Evolutionary conservation across 2,329 filamentous ascomycete genomes (phyloP).

Genomic region (Colletotrichum higginsianum): DNA sequence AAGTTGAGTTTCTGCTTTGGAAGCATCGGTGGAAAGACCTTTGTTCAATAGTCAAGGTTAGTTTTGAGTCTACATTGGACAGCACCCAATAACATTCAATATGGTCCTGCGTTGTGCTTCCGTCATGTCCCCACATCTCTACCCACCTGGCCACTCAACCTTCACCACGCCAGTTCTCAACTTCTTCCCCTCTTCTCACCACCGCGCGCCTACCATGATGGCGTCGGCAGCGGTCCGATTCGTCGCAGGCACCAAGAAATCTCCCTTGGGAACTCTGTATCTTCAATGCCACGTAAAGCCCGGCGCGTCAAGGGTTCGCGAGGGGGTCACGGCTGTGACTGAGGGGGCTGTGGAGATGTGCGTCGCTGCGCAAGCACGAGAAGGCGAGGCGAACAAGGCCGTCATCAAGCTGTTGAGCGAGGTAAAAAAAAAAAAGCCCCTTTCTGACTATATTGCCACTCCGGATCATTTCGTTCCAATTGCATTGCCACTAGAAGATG

Average conservation of each 20-base stretch:
- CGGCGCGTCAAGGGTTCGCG: slow-evolving; percentile 71
- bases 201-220: slow-evolving; percentile 5
- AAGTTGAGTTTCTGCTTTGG: background rate
- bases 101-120: background rate
- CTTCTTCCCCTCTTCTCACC: background rate
- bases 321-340: slow-evolving; percentile 72
- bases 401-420: slow-evolving; percentile 74
- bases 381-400: slow-evolving; percentile 79
- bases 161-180: background rate
- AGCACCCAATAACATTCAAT: background rate
- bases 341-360: slow-evolving; percentile 74
- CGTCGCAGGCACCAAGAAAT: slow-evolving; percentile 64
- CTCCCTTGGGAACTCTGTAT: slow-evolving; percentile 64
- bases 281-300: slow-evolving; percentile 79
- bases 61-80: background rate
- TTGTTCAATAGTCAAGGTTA: background rate
- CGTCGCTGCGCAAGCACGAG: slow-evolving; percentile 75
- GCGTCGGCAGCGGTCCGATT: slow-evolving; percentile 58
- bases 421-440: slow-evolving; percentile 54
- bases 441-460: background rate
- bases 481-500: background rate
- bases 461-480: background rate
- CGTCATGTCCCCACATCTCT: slow-evolving; percentile 16
- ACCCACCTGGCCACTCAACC: slow-evolving; percentile 15
- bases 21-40: background rate